Percentiles rank a stretch among this genome's conserved stretches.
These are phyloP conservation scores for Solanum arcanum DNA, from an alignment of 257 asterid genomes.

Conservation along the genomic window DNA sequence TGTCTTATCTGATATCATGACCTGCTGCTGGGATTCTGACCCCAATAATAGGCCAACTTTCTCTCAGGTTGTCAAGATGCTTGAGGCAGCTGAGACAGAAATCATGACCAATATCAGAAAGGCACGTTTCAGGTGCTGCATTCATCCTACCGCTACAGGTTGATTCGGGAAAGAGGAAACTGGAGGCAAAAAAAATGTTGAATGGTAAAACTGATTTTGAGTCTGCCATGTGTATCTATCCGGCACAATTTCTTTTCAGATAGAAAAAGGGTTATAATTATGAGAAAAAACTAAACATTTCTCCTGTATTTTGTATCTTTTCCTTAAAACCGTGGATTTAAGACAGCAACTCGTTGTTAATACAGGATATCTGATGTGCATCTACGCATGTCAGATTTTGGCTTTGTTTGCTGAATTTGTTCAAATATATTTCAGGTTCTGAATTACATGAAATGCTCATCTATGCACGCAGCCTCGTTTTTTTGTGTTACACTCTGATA, in stretches of 20 bases:
- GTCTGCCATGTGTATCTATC: conserved; percentile 36
- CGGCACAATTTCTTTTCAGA: conserved; percentile 41
- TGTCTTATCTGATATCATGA: conserved; percentile 74
- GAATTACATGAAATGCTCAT: neutral
- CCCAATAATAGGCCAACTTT: conserved; percentile 86
- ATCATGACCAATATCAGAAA: conserved; percentile 75
- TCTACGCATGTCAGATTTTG: conserved; percentile 14
- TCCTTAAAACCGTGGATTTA: conserved; percentile 15
- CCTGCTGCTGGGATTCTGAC: conserved; percentile 82
- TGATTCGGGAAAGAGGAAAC: neutral
- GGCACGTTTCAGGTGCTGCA: conserved; percentile 99
- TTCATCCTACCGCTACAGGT: conserved; percentile 53
- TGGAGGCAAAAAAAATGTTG: conserved; percentile 1
- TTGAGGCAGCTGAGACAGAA: conserved; percentile 86
- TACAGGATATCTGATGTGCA: conserved; percentile 33
- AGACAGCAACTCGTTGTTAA: conserved; percentile 31
- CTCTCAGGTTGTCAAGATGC: conserved; percentile 71
- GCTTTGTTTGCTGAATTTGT: neutral
- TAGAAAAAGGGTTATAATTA: conserved; percentile 29
- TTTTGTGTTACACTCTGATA: neutral
- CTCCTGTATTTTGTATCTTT: conserved; percentile 25
- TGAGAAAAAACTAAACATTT: conserved; percentile 24
- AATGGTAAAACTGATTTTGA: conserved; percentile 10
- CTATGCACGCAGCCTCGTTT: neutral
- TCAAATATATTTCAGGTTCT: neutral